These are phyloP conservation scores for Xylaria sp. DNA, from an alignment of 2,329 filamentous ascomycete species.

Conservation along the genomic window DNA sequence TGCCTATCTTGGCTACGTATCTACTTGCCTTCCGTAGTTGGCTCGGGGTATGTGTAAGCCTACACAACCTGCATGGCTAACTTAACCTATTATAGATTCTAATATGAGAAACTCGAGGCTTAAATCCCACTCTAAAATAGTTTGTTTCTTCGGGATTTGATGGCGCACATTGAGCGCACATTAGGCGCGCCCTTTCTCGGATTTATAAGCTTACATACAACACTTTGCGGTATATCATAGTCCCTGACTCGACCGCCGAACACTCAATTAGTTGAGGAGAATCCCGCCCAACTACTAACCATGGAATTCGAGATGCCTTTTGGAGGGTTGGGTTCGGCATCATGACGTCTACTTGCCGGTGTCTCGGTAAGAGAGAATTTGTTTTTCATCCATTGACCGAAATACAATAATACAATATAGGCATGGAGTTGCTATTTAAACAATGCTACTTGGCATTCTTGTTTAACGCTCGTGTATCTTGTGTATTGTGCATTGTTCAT, in stretches of 20 bases:
- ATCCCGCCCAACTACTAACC: background rate
- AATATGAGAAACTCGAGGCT: background rate
- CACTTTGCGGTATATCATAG: background rate
- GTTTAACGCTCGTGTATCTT: background rate
- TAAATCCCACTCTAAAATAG: slow-evolving; percentile 3
- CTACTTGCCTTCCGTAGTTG: background rate
- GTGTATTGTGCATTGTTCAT: background rate
- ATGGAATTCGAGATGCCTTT: slow-evolving; percentile 7
- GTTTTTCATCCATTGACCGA: background rate
- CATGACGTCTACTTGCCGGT: background rate
- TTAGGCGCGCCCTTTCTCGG: slow-evolving; percentile 27
- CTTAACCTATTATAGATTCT: background rate
- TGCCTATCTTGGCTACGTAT: too few relatives aligned
- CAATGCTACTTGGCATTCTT: background rate
- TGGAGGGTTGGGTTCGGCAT: background rate
- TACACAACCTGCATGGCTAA: background rate
- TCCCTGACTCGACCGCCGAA: background rate
- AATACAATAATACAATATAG: slow-evolving; percentile 5
- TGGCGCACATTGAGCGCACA: background rate
- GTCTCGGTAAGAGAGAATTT: background rate
- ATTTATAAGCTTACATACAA: slow-evolving; percentile 25
- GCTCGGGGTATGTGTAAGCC: background rate
- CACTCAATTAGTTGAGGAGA: background rate
- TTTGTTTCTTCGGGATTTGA: slow-evolving; percentile 29
- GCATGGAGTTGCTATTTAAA: background rate